Conservation (phyloP, 768 basidiomycete species). For the Tricholoma furcatifolium region DNA sequence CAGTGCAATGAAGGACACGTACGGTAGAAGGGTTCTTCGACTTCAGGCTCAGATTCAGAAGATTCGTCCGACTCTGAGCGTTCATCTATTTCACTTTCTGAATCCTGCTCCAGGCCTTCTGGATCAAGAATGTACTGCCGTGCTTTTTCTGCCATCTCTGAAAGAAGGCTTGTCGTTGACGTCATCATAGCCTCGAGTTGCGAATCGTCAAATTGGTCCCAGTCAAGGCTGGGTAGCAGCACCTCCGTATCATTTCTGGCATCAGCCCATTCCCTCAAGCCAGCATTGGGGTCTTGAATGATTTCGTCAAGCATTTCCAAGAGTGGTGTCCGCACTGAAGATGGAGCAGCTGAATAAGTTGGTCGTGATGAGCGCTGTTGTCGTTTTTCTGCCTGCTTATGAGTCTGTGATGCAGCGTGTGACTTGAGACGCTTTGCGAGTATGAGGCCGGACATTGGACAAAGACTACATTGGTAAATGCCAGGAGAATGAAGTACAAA, state of each 20-base stretch:
- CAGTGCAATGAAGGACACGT: not conserved
- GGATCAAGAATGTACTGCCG: not conserved
- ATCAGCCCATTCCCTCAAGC: not conserved
- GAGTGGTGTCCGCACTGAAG: not conserved
- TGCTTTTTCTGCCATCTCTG: not conserved
- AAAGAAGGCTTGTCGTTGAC: not conserved
- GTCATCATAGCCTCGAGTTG: not conserved
- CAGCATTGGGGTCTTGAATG: not conserved
- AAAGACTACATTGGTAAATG: not conserved
- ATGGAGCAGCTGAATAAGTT: not conserved
- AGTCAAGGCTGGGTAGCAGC: not conserved
- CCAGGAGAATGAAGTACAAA: not conserved
- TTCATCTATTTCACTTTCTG: not conserved
- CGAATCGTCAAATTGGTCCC: not conserved
- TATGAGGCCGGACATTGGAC: not conserved
- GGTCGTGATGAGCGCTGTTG: not conserved
- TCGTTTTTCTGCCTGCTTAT: not conserved
- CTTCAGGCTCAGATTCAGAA: not conserved
- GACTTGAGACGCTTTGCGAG: not conserved
- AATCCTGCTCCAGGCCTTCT: not conserved
- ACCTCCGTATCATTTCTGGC: not conserved
- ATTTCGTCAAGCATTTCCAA: not conserved
- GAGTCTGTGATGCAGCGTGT: not conserved
- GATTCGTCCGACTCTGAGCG: not conserved
- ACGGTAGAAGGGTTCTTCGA: not conserved